phyloP scores from a whole-genome alignment of 1,139 yeast genomes.

The Geotrichum histeridarum region DNA sequence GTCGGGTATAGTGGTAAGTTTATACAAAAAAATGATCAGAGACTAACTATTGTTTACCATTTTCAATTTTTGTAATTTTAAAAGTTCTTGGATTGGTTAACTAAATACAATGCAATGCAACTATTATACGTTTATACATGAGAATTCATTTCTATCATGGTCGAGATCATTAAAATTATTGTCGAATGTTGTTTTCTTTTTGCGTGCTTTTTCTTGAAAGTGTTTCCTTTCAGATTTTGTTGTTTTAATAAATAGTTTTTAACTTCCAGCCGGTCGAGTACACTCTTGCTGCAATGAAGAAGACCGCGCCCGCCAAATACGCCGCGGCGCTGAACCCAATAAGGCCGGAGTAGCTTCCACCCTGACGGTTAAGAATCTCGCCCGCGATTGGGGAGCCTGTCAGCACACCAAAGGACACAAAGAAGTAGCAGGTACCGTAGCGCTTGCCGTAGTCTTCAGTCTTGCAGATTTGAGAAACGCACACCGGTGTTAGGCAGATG shows the following conservation, averaged over 20 bases:
- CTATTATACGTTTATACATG: no score
- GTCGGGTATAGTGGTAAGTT: no score
- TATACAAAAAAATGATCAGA: no score
- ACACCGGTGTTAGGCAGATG: constrained; percentile 45
- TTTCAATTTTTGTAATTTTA: no score
- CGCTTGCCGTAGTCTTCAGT: constrained; percentile 63
- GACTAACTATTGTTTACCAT: no score
- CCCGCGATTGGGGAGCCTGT: constrained; percentile 53
- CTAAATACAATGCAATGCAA: no score
- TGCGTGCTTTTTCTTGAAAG: neutral
- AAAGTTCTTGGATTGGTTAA: no score
- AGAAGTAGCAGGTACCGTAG: constrained; percentile 63
- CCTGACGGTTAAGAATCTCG: constrained; percentile 36
- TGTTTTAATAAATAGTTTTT: neutral
- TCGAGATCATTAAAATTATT: neutral
- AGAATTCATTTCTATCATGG: no score
- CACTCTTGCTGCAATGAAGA: constrained; percentile 9
- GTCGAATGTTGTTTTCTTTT: neutral
- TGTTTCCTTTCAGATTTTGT: neutral
- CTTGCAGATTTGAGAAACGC: constrained; percentile 53
- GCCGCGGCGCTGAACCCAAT: constrained; percentile 14
- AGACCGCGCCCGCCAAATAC: constrained; percentile 8
- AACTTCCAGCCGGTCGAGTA: constrained; percentile 15
- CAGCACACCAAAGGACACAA: constrained; percentile 56
- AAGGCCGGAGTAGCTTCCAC: constrained; percentile 10